Base-by-base conservation (phyloP, 2,329 filamentous ascomycete genomes). In the Grosmannia clavigera region DNA sequence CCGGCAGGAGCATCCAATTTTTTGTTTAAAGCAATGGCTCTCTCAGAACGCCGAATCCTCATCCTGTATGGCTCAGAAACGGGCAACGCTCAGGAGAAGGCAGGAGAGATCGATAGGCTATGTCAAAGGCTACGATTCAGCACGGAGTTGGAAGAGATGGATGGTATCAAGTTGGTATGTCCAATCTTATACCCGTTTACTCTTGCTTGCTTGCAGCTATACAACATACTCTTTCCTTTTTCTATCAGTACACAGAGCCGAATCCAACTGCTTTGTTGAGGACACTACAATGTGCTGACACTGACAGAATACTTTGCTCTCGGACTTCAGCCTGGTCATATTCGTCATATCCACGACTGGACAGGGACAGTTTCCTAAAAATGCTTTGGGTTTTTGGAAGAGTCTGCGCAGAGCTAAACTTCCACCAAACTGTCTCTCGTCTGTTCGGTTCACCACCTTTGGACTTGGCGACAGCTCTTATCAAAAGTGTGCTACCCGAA, bases 401-500 rank as follows among this genome's bases (percentile, higher is more conserved):
- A 87, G 84, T 62, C 78, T 99, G 46, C 77, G 95, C 22, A 81
- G 90, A 65, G 91, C 88, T 71, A 89, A 84, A 66, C 79, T 99
- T 33, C 82, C 86, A 14, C 78, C 84, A 3, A 82, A 81, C 19
- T 92, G 86, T 66, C 76, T 99, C 48, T 70, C 76, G 46, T 78
- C 80, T 40, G 75, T 95, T 63, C 79, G 76, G 1, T 97, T 95
- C 72, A 86, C 89, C 3, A 88, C 86, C 0, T 96, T 97, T 76
- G 94, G 94, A 0, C 79, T 97, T 1, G 94, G 94, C 0, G 94
- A 99, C 72, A 96, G 88, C 68, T 95, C 92, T 1, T 99, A 99
- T 77, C 81, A 87, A 60, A 92, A 95, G 86, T 94, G 76, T 65
- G 81, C 70, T 50, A 55, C 29, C 22, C 19, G 14, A 16, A 5